Base-by-base conservation (phyloP, 2,329 filamentous ascomycete genomes). In the Cercospora sp. region DNA sequence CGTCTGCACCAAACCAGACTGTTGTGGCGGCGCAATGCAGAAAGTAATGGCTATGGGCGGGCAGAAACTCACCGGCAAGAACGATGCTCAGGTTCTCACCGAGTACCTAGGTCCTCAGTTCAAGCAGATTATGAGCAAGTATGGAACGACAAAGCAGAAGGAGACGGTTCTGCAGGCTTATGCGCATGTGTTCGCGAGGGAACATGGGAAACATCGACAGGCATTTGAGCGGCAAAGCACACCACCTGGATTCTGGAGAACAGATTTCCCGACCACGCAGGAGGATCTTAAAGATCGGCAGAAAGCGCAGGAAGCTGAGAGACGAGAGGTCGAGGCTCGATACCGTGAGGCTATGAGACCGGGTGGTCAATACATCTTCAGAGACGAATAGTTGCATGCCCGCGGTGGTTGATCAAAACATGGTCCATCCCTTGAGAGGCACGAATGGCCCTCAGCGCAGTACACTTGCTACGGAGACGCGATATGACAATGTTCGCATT, bases 231-330 rank as follows among this genome's bases (percentile, higher is more conserved):
- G 93, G 61, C 85, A 87, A 70, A 84, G 82, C 55, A 92, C 91
- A 9, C 94, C 95, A 12, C 92, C 93, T 1, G 94, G 93, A 0
- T 98, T 92, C 77, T 99, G 95, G 95, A 86, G 92, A 64, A 86
- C 90, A 1, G 94, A 97, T 73, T 97, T 99, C 77, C 94, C 94
- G 1, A 88, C 83, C 28, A 97, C 95, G 1, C 95, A 98, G 78
- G 92, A 97, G 79, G 80, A 89, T 30, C 83, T 87, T 72, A 82
- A 84, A 63, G 88, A 94, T 74, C 86, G 86, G 66, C 84, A 85
- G 68, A 88, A 89, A 75, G 91, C 90, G 0, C 84, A 83, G n/a
- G 84, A 84, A 73, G 81, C 87, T 68, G 89, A 91, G 76, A 85
- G 84, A 71, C 83, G 87, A 60, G 85, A 87, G 65, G 84, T 97